A percentile compares a stretch with the other conserved stretches of the same genome.
Evolutionary conservation across 768 basidiomycete species (phyloP).

Genomic region (Trametes sanguinea): DNA sequence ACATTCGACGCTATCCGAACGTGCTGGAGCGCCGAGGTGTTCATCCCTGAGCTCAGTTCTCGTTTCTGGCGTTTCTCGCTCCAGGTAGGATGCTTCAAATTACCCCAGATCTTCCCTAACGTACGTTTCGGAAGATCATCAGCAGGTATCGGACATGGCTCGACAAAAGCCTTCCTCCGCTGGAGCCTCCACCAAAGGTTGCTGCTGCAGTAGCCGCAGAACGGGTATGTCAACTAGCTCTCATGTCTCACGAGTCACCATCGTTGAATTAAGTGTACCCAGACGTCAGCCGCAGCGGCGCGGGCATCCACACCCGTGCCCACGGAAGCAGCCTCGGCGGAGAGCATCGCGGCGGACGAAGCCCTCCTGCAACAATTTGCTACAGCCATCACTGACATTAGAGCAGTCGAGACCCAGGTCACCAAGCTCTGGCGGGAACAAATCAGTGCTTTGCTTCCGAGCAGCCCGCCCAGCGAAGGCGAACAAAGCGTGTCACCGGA

Average conservation of each 20-base stretch:
- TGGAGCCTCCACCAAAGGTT: slow-evolving; percentile 42
- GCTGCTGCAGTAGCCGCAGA: slow-evolving; percentile 38
- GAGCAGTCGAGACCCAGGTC: slow-evolving; percentile 52
- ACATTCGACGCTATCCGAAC: slow-evolving; percentile 71
- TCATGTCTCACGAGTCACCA: not conserved
- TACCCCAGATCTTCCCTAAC: not conserved
- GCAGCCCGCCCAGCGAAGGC: slow-evolving; percentile 29
- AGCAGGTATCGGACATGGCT: slow-evolving; percentile 82
- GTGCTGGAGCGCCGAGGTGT: slow-evolving; percentile 89
- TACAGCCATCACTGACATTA: slow-evolving; percentile 69
- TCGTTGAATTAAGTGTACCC: not conserved
- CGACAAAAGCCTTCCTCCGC: slow-evolving; percentile 49
- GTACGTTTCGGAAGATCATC: slow-evolving; percentile 55
- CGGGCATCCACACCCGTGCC: slow-evolving; percentile 58
- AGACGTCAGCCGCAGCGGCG: slow-evolving; percentile 28
- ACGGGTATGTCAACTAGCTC: slow-evolving; percentile 30
- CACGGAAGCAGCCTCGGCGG: slow-evolving; percentile 52
- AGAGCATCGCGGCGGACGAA: slow-evolving; percentile 64
- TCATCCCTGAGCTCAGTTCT: slow-evolving; percentile 76
- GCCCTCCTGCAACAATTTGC: slow-evolving; percentile 63
- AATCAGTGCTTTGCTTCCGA: slow-evolving; percentile 62
- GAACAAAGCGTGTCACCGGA: slow-evolving; percentile 44
- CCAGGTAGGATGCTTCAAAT: slow-evolving; percentile 56
- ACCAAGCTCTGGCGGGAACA: slow-evolving; percentile 67
- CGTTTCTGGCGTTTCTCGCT: slow-evolving; percentile 91